Conservation (phyloP, 306 rosid genomes). For the Boehmeria nivea region DNA sequence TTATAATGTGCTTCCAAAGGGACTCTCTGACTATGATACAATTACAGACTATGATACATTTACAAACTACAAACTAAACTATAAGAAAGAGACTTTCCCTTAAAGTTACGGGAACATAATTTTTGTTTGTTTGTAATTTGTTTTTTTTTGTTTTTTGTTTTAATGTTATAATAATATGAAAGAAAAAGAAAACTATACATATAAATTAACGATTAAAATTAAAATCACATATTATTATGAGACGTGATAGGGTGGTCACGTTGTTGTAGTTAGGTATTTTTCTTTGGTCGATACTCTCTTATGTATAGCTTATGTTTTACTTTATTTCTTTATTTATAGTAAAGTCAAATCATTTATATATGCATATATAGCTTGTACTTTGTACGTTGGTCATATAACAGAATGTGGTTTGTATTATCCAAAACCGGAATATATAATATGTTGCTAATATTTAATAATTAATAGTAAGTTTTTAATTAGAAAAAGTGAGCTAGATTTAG, state of each 20-base stretch:
- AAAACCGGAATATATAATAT: too few relatives aligned
- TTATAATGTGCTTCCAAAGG: too few relatives aligned
- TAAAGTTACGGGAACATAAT: constrained; percentile 3
- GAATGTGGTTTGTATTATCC: not conserved
- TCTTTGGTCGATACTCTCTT: not conserved
- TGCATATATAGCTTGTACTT: not conserved
- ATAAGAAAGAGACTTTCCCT: not conserved
- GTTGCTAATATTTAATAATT: too few relatives aligned
- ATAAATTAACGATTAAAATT: too few relatives aligned
- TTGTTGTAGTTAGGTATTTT: not conserved
- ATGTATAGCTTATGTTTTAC: not conserved
- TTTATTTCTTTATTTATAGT: not conserved
- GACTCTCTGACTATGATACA: too few relatives aligned
- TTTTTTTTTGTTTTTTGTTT: too few relatives aligned
- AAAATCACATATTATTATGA: not conserved
- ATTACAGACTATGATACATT: too few relatives aligned
- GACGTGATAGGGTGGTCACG: not conserved
- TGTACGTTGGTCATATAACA: not conserved
- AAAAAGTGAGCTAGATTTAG: too few relatives aligned
- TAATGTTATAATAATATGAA: not conserved
- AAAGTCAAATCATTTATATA: not conserved
- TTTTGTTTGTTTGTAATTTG: not conserved
- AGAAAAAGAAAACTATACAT: not conserved
- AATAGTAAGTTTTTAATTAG: too few relatives aligned
- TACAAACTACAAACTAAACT: too few relatives aligned